Base-by-base conservation (phyloP, 2,329 filamentous ascomycete genomes). In the Colletotrichum lentis region DNA sequence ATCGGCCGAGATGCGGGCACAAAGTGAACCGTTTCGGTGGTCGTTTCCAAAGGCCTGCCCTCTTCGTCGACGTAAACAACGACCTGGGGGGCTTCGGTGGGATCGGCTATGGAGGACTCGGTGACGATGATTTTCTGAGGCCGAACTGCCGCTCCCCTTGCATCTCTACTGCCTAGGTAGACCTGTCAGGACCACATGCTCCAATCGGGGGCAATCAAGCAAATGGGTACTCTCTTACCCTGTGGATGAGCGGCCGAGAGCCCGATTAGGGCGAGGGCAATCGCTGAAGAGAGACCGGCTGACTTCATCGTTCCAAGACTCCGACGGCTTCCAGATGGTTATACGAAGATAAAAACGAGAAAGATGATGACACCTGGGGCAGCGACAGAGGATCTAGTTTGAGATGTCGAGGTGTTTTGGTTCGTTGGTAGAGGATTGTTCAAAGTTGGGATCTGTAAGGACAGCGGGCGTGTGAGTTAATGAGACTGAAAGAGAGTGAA, bases 61-160 rank as follows among this genome's bases (percentile, higher is more conserved):
- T 84, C 75, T 71, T 85, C 78, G 73, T 91, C 83, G 53, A 90
- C 86, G 77, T 86, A 90, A 73, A 91, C 83, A 35, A 88, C 82
- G 57, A 85, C 80, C 66, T 84, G 79, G 6, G 82, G 80, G 11
- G 80, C 71, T 46, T 82, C 78, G 46, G 81, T 83, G 14, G 81
- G 76, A 39, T 74, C 74, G 52, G 79, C 77, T 54, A 80, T 72
- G 11, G 76, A 73, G 12, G 77, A 73, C 69, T 80, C 77, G 4
- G 78, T 77, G n/a, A 80, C 71, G 3, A 80, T 79, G 53, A 77
- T 73, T 63, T 69, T 74, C 62, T 22, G 18, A 39, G 49, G 55
- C 24, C n/a, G n/a, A 4, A n/a, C 4, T 14, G 31, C 41, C 37
- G 59, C 39, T 24, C 44, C 18, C 18, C 31, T 50, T 37, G n/a